Percentiles rank a stretch among this genome's conserved stretches.
Evolutionary conservation across 495 filamentous ascomycete species (phyloP).

Genomic region (Usnea hakonensis): DNA sequence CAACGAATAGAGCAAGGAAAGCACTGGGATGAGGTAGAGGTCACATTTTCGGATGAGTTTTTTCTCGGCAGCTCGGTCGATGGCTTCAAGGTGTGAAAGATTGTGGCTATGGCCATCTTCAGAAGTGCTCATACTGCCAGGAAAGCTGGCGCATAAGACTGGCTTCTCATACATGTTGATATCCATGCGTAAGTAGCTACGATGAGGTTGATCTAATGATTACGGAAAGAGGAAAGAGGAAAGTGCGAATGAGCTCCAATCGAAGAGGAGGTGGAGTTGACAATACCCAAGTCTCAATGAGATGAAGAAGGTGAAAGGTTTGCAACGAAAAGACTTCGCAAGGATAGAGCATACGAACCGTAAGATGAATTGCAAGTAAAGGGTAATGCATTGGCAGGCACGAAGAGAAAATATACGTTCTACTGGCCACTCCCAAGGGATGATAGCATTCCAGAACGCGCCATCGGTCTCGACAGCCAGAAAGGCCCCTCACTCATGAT

Average conservation of each 20-base stretch:
- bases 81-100: slow-evolving; percentile 5
- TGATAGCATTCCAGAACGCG: slow-evolving; percentile 14
- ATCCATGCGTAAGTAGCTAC: slow-evolving; percentile 2
- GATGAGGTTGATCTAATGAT: no score
- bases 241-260: background rate
- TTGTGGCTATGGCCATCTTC: slow-evolving; percentile 3
- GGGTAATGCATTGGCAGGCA: background rate
- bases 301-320: background rate
- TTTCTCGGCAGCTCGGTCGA: slow-evolving; percentile 29
- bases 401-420: background rate
- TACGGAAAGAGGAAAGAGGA: background rate
- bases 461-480: background rate
- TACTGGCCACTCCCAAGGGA: slow-evolving; percentile 1
- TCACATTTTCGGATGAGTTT: slow-evolving; percentile 36
- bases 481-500: background rate
- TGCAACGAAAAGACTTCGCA: background rate
- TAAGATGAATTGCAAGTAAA: background rate
- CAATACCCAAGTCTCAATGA: background rate
- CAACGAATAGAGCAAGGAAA: slow-evolving; percentile 35
- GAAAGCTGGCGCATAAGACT: slow-evolving; percentile 1
- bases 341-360: background rate
- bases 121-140: slow-evolving; percentile 5
- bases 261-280: background rate
- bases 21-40: slow-evolving; percentile 34
- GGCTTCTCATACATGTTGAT: slow-evolving; percentile 9